Percentiles rank a stretch among this genome's conserved stretches.
phyloP scores from a whole-genome alignment of 306 rosid genomes.

The Quillaja saponaria region DNA sequence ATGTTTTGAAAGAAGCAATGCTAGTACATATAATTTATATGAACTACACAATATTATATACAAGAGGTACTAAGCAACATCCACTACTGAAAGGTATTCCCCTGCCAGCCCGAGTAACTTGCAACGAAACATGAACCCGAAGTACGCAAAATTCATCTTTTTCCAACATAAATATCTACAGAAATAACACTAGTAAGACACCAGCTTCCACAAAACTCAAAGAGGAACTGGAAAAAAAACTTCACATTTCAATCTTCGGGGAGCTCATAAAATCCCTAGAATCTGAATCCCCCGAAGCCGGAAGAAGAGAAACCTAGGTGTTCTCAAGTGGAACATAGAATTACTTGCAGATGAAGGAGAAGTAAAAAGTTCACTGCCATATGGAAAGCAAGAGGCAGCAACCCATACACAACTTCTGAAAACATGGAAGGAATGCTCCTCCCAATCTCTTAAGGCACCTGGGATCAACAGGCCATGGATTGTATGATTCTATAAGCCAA shows the following conservation, averaged over 20 bases:
- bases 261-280: slow-evolving; percentile 34
- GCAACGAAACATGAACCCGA: slow-evolving; percentile 37
- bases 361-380: slow-evolving; percentile 48
- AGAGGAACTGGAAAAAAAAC: slow-evolving; percentile 38
- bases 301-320: slow-evolving; percentile 39
- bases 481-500: slow-evolving; percentile 33
- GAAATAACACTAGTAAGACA: slow-evolving; percentile 54
- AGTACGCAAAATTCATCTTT: slow-evolving; percentile 32
- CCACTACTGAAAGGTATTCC: slow-evolving; percentile 25
- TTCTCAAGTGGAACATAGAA: slow-evolving; percentile 32
- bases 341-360: slow-evolving; percentile 32
- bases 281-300: slow-evolving; percentile 40
- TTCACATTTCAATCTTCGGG: slow-evolving; percentile 41
- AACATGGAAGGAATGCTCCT: slow-evolving; percentile 59
- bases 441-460: slow-evolving; percentile 62
- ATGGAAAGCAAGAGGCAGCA: slow-evolving; percentile 44
- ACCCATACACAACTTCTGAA: slow-evolving; percentile 62
- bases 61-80: slow-evolving; percentile 41
- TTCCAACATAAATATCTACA: slow-evolving; percentile 53
- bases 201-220: slow-evolving; percentile 58
- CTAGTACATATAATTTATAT: slow-evolving; percentile 40
- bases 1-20: slow-evolving; percentile 9
- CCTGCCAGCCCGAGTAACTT: slow-evolving; percentile 31
- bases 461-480: slow-evolving; percentile 47
- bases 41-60: slow-evolving; percentile 34